Base-by-base conservation (phyloP, 805 yeast species). In the Lachancea thermotolerans region DNA sequence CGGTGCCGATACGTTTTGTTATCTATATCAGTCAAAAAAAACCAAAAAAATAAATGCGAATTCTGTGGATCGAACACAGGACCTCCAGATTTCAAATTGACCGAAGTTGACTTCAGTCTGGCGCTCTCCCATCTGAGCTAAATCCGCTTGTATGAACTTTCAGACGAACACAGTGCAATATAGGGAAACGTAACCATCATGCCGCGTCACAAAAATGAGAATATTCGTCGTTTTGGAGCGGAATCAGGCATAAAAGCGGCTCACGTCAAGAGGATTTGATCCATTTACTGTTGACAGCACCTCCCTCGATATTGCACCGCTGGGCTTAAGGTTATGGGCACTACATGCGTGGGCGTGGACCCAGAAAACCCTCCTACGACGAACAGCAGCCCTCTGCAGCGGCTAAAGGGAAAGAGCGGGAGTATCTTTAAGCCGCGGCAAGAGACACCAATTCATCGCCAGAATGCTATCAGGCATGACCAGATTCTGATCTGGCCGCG, bases 11-110 rank as follows among this genome's bases (percentile, higher is more conserved):
- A 30, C 8, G 33, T 3, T 14, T 30, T 4, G 8, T 30, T 30
- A 5, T 30, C 33, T 4, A 5, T 11, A 4, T 12, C 9, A n/a
- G 9, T 11, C 14, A 30, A 30, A 30, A 30, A 30, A 30, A 30
- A 4, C 8, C 4, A 15, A 33, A 49, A 49, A 54, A 54, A 49
- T 45, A 47, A 46, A 56, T 71, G 75, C 75, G 73, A 69, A 62
- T 70, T 72, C 72, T 75, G 81, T 74, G 83, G 81, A 75, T 77
- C 78, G 82, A 78, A 78, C 82, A 74, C 82, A 76, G 79, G 81
- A 78, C 83, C 83, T 78, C 71, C 81, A 77, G 83, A 78, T 78
- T 14, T 37, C 45, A 30, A 29, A 37, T 10, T 18, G 33, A 31
- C 41, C 41, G 37, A 37, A 37, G 37, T 12, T 30, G 45, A 56